A percentile compares a stretch with the other conserved stretches of the same genome.
Evolutionary conservation across 768 basidiomycete species (phyloP).

Genomic region (Chalciporus piperatus): DNA sequence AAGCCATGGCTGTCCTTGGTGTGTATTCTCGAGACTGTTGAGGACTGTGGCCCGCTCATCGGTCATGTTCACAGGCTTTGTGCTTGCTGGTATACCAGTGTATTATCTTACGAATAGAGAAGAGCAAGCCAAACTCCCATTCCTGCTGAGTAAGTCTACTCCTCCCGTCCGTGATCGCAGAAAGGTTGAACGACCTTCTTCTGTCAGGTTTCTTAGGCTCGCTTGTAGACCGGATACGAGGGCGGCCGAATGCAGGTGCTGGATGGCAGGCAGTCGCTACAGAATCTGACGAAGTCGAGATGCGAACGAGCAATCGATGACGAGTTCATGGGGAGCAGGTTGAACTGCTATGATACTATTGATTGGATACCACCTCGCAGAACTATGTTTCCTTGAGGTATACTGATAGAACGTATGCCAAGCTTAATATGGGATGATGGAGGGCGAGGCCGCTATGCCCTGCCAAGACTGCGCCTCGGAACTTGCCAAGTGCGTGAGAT

Average conservation of each 20-base stretch:
- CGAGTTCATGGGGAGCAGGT: neutral
- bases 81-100: conserved; percentile 74
- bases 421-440: too few relatives aligned
- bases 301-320: conserved; percentile 19
- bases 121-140: conserved; percentile 37
- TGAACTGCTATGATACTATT: neutral
- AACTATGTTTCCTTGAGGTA: neutral
- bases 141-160: conserved; percentile 35
- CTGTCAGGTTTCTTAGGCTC: conserved; percentile 41
- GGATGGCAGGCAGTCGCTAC: conserved; percentile 82
- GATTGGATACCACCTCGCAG: neutral
- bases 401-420: neutral
- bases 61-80: conserved; percentile 52
- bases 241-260: conserved; percentile 50
- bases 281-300: conserved; percentile 66
- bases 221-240: conserved; percentile 45
- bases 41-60: neutral
- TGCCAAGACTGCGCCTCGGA: too few relatives aligned
- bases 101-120: conserved; percentile 73
- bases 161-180: neutral
- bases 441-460: too few relatives aligned
- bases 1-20: conserved; percentile 88
- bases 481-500: conserved; percentile 14
- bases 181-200: neutral
- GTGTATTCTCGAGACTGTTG: conserved; percentile 21